These are phyloP conservation scores for Ophiostoma perfectum DNA, from an alignment of 2,329 filamentous ascomycete species.

Conservation along the genomic window DNA sequence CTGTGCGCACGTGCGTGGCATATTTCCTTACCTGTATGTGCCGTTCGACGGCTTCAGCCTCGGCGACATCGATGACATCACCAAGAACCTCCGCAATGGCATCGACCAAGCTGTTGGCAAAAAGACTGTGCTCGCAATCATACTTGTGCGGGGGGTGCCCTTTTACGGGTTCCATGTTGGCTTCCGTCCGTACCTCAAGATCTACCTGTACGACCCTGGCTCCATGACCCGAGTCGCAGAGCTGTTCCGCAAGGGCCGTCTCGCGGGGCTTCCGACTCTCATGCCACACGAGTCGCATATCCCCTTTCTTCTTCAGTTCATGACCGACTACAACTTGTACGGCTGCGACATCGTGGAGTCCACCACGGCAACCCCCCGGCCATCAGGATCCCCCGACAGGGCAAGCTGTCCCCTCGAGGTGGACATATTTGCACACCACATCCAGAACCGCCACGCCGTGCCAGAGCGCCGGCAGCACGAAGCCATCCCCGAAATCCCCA, in stretches of 20 bases:
- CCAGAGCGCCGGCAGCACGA: constrained; percentile 76
- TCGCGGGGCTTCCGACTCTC: constrained; percentile 70
- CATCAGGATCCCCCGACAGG: constrained; percentile 41
- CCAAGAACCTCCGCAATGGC: constrained; percentile 62
- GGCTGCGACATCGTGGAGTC: constrained; percentile 84
- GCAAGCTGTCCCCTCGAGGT: constrained; percentile 78
- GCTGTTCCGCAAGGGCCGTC: constrained; percentile 71
- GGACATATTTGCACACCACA: constrained; percentile 83
- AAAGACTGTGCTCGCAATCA: constrained; percentile 73
- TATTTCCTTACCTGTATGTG: constrained; percentile 91
- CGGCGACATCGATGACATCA: constrained; percentile 16
- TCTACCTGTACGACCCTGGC: constrained; percentile 84
- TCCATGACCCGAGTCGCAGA: constrained; percentile 85
- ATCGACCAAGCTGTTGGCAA: constrained; percentile 84
- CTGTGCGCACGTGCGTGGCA: constrained; percentile 91
- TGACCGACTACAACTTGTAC: constrained; percentile 97
- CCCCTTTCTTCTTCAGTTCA: constrained; percentile 91
- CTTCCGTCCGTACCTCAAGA: constrained; percentile 84
- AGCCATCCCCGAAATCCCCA: constrained; percentile 71
- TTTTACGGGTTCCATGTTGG: constrained; percentile 97
- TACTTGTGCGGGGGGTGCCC: constrained; percentile 83
- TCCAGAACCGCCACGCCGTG: constrained; percentile 73
- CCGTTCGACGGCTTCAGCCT: constrained; percentile 19
- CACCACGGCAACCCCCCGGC: constrained; percentile 39
- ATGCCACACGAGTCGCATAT: constrained; percentile 94